phyloP scores from a whole-genome alignment of 441 rosid species.

The Jatropha multifida region DNA sequence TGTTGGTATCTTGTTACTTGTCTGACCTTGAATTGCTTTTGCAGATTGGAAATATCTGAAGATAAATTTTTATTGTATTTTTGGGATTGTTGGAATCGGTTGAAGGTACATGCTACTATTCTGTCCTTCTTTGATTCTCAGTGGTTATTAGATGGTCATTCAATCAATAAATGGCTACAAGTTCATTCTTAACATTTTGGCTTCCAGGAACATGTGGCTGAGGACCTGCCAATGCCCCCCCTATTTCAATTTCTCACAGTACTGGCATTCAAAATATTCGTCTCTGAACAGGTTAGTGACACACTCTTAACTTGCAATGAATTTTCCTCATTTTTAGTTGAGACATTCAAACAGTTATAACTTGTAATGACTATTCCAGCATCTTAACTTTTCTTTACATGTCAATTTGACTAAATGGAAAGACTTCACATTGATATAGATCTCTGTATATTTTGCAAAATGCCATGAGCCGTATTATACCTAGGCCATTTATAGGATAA shows the following conservation, averaged over 20 bases:
- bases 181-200: slow-evolving; percentile 15
- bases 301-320: slow-evolving; percentile 4
- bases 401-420: not conserved
- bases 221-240: slow-evolving; percentile 85
- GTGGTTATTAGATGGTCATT: slow-evolving; percentile 9
- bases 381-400: not conserved
- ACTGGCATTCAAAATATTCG: slow-evolving; percentile 80
- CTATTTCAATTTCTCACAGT: slow-evolving; percentile 87
- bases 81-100: slow-evolving; percentile 81
- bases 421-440: not conserved
- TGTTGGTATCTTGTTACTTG: not conserved
- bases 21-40: slow-evolving; percentile 26
- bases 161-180: slow-evolving; percentile 4
- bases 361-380: not conserved
- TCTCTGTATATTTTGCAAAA: not conserved
- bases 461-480: not conserved
- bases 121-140: slow-evolving; percentile 1
- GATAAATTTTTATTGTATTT: slow-evolving; percentile 78
- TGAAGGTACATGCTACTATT: slow-evolving; percentile 48
- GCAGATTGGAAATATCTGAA: slow-evolving; percentile 75
- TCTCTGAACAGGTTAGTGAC: slow-evolving; percentile 61
- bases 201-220: slow-evolving; percentile 70
- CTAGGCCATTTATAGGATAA: not conserved
- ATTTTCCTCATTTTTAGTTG: slow-evolving; percentile 1
- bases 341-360: not conserved